phyloP scores from a whole-genome alignment of 768 basidiomycete genomes.

The Paxillus ammoniavirescens region DNA sequence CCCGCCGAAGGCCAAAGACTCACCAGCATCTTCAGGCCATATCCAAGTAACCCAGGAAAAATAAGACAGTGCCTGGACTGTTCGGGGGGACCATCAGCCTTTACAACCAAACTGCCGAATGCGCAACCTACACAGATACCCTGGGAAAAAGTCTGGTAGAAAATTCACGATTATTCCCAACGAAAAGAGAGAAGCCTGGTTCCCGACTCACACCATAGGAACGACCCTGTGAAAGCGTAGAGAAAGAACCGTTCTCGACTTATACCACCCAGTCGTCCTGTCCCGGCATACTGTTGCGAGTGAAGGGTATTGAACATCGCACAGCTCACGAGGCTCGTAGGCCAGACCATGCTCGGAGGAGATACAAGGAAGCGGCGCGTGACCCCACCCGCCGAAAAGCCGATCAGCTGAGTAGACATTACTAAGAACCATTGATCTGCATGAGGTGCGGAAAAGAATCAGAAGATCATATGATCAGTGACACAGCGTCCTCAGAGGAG shows the following conservation, averaged over 20 bases:
- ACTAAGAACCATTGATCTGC: slow-evolving; percentile 79
- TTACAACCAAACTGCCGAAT: not conserved
- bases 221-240: slow-evolving; percentile 56
- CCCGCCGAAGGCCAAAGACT: slow-evolving; percentile 19
- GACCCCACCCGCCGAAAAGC: slow-evolving; percentile 80
- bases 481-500: not conserved
- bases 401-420: slow-evolving; percentile 73
- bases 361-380: slow-evolving; percentile 71
- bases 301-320: slow-evolving; percentile 79
- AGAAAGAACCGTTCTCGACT: slow-evolving; percentile 78
- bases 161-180: slow-evolving; percentile 9
- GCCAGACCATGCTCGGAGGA: slow-evolving; percentile 69
- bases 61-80: slow-evolving; percentile 49
- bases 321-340: slow-evolving; percentile 69
- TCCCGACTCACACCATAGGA: slow-evolving; percentile 53
- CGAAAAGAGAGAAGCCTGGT: no score
- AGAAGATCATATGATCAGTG: slow-evolving; percentile 2
- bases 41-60: slow-evolving; percentile 64
- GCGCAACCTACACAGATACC: slow-evolving; percentile 38
- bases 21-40: slow-evolving; percentile 45
- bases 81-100: slow-evolving; percentile 19
- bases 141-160: slow-evolving; percentile 41
- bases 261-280: slow-evolving; percentile 59
- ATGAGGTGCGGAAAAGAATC: slow-evolving; percentile 14
- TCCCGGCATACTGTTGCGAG: slow-evolving; percentile 62